Evolutionary conservation across 2,329 filamentous ascomycete genomes (phyloP).

Genomic region (Diaporthe sp.): DNA sequence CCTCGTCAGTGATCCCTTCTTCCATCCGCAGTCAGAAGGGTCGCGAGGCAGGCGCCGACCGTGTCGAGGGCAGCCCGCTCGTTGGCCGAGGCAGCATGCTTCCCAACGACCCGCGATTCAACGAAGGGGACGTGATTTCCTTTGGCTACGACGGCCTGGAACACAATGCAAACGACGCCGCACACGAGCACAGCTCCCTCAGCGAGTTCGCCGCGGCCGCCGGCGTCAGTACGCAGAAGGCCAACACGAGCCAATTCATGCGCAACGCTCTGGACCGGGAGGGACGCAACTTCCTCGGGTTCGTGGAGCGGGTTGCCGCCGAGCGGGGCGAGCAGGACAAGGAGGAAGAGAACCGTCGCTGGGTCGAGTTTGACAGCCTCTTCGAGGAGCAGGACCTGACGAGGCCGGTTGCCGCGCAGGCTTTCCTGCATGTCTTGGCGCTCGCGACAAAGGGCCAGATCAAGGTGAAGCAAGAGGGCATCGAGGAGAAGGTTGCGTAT

Average conservation of each 20-base stretch:
- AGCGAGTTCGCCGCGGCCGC: conserved; percentile 38
- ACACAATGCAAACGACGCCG: conserved; percentile 42
- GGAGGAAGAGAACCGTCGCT: conserved; percentile 47
- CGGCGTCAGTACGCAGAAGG: conserved; percentile 36
- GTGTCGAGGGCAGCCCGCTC: conserved; percentile 50
- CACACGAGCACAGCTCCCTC: conserved; percentile 41
- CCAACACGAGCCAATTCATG: conserved; percentile 45
- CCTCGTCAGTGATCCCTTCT: conserved; percentile 58
- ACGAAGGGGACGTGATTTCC: conserved; percentile 51
- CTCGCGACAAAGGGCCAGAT: conserved; percentile 75
- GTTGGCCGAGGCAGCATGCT: conserved; percentile 48
- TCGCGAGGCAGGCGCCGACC: conserved; percentile 46
- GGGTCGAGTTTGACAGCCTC: conserved; percentile 76
- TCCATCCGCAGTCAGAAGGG: conserved; percentile 54
- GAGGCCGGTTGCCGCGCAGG: conserved; percentile 76
- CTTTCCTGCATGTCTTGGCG: conserved; percentile 78
- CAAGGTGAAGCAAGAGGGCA: conserved; percentile 67
- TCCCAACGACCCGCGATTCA: conserved; percentile 58
- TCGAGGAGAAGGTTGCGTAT: conserved; percentile 51
- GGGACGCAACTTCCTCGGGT: conserved; percentile 57
- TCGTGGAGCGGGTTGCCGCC: conserved; percentile 48
- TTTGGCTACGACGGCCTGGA: conserved; percentile 47
- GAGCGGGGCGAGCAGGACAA: conserved; percentile 43
- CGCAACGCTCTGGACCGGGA: conserved; percentile 54
- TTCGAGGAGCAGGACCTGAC: conserved; percentile 67